phyloP scores from a whole-genome alignment of 1,284 basidiomycete genomes.

The Caloboletus firmus region DNA sequence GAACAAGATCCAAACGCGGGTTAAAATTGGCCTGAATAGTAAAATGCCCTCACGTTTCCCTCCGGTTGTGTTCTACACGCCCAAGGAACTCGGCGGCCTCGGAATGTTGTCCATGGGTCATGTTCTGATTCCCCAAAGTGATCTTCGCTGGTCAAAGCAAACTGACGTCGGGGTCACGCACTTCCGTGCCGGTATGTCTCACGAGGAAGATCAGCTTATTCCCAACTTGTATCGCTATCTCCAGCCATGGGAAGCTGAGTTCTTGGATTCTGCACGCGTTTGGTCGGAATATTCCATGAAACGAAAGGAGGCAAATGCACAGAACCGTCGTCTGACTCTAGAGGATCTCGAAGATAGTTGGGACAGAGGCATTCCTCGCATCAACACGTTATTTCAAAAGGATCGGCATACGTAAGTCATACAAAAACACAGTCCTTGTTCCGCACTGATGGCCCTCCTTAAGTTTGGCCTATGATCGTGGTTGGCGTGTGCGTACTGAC shows the following conservation, averaged over 20 bases:
- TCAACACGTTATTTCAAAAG: slow-evolving; percentile 98
- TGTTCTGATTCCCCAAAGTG: slow-evolving; percentile 96
- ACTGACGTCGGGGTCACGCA: slow-evolving; percentile 95
- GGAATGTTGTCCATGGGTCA: slow-evolving; percentile 99
- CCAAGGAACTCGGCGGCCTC: slow-evolving; percentile 95
- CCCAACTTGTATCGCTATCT: slow-evolving; percentile 98
- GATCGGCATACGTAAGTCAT: slow-evolving; percentile 86
- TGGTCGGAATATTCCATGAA: slow-evolving; percentile 99
- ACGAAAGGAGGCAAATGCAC: slow-evolving; percentile 96
- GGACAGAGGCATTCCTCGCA: slow-evolving; percentile 98
- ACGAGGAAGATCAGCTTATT: slow-evolving; percentile 92
- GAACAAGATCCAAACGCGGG: slow-evolving; percentile 98
- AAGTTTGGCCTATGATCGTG: slow-evolving; percentile 95
- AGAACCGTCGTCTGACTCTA: slow-evolving; percentile 94
- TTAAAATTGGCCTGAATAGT: slow-evolving; percentile 97
- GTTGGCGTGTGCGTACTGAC: slow-evolving; percentile 93
- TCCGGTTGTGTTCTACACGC: slow-evolving; percentile 94
- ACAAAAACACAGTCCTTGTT: slow-evolving; percentile 39
- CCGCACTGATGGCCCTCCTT: slow-evolving; percentile 45
- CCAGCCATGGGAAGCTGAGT: slow-evolving; percentile 99
- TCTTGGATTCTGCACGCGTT: slow-evolving; percentile 95
- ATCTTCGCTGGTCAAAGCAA: slow-evolving; percentile 97
- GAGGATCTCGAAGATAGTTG: slow-evolving; percentile 97
- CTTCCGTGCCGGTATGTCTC: slow-evolving; percentile 97
- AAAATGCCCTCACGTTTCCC: slow-evolving; percentile 99